These are phyloP conservation scores for Sporisorium exsertum DNA, from an alignment of 1,284 basidiomycete genomes.

Conservation along the genomic window DNA sequence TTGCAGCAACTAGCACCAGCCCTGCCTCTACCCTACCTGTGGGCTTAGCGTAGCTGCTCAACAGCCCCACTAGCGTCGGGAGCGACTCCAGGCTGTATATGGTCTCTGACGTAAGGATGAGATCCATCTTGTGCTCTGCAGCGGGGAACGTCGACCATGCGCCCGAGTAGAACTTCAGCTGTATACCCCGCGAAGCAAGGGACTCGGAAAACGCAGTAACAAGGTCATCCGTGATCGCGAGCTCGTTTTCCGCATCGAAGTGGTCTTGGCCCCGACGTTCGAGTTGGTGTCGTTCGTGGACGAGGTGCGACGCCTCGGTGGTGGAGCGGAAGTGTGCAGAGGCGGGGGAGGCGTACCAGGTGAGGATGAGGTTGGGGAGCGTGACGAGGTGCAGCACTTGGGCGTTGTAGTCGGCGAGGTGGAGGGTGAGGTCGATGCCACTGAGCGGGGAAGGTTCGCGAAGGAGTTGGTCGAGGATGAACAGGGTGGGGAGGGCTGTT, in stretches of 20 bases:
- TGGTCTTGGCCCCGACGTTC: slow-evolving; percentile 42
- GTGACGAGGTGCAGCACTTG: slow-evolving; percentile 81
- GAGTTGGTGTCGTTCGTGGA: slow-evolving; percentile 29
- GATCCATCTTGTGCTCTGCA: slow-evolving; percentile 69
- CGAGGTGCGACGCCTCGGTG: slow-evolving; percentile 11
- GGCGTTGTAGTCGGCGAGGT: slow-evolving; percentile 91
- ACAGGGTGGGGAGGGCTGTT: slow-evolving; percentile 85
- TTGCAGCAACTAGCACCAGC: slow-evolving; percentile 84
- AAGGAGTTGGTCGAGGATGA: slow-evolving; percentile 78
- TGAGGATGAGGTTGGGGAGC: slow-evolving; percentile 83
- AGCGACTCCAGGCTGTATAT: slow-evolving; percentile 84
- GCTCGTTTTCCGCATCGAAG: slow-evolving; percentile 40
- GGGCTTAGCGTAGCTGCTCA: slow-evolving; percentile 54
- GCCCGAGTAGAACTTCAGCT: slow-evolving; percentile 82
- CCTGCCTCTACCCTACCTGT: neutral
- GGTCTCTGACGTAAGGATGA: slow-evolving; percentile 90
- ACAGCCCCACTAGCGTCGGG: slow-evolving; percentile 75
- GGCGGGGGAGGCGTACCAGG: slow-evolving; percentile 71
- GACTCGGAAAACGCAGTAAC: slow-evolving; percentile 77
- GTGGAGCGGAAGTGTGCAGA: slow-evolving; percentile 21
- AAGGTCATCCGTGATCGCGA: slow-evolving; percentile 71
- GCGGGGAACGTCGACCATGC: slow-evolving; percentile 75
- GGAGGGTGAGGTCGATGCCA: slow-evolving; percentile 74
- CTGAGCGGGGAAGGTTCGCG: slow-evolving; percentile 21
- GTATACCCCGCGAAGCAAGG: slow-evolving; percentile 74